A percentile compares a stretch with the other conserved stretches of the same genome.
phyloP scores from a whole-genome alignment of 2,329 filamentous ascomycete species.

The Arthrobotrys conoides region DNA sequence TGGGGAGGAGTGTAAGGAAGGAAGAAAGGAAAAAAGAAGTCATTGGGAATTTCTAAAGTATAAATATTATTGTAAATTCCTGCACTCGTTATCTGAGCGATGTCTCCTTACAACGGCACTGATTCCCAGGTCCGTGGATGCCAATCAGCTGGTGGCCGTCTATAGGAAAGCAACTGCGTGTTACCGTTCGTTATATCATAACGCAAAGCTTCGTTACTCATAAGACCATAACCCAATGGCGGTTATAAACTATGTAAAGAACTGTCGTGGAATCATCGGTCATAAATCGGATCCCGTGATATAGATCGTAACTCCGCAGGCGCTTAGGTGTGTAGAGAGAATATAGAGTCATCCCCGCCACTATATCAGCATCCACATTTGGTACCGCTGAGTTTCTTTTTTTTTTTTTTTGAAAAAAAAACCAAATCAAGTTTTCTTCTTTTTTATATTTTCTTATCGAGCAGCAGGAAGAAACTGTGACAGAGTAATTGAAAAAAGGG shows the following conservation, averaged over 20 bases:
- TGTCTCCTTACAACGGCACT: background rate
- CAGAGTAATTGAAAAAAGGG: slow-evolving; percentile 32
- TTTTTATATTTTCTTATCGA: slow-evolving; percentile 58
- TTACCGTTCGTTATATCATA: background rate
- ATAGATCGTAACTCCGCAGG: background rate
- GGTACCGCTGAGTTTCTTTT: background rate
- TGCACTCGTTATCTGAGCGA: background rate
- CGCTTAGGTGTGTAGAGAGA: background rate
- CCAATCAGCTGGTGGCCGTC: background rate
- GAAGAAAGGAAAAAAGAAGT: background rate
- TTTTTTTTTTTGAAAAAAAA: slow-evolving; percentile 38
- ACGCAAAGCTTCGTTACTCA: background rate
- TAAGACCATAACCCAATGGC: background rate
- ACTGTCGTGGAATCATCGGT: background rate
- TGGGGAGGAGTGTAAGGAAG: too few species aligned
- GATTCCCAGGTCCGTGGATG: background rate
- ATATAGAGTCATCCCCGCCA: background rate
- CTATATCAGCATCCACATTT: background rate
- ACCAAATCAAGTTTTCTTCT: slow-evolving; percentile 38
- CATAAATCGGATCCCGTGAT: background rate
- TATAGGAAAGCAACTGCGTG: background rate
- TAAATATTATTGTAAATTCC: too few species aligned
- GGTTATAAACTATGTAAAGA: background rate
- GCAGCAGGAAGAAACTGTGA: slow-evolving; percentile 47
- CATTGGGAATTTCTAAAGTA: background rate